A percentile compares a stretch with the other conserved stretches of the same genome.
phyloP scores from a whole-genome alignment of 2,329 filamentous ascomycete species.

The Arachnomyces sp. region DNA sequence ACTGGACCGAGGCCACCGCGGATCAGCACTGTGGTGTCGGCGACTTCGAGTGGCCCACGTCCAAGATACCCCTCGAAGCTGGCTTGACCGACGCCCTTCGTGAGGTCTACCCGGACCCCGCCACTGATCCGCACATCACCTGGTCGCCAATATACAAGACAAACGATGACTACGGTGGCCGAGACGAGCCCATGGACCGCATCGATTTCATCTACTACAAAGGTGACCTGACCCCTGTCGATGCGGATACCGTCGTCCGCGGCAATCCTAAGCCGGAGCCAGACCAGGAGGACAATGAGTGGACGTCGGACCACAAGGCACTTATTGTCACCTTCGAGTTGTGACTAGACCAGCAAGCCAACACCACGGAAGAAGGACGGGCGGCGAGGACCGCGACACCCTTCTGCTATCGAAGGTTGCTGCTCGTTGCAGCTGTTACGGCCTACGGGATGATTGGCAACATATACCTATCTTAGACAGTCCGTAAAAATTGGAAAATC shows the following conservation, averaged over 20 bases:
- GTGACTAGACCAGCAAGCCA: too few relatives aligned
- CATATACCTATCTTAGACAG: too few relatives aligned
- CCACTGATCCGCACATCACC: constrained; percentile 26
- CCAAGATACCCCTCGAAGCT: constrained; percentile 24
- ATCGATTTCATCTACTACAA: constrained; percentile 40
- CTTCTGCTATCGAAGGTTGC: too few relatives aligned
- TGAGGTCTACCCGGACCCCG: constrained; percentile 30
- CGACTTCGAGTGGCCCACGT: constrained; percentile 34
- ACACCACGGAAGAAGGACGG: too few relatives aligned
- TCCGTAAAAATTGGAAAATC: too few relatives aligned
- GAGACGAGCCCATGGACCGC: constrained; percentile 33
- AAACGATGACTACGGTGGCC: constrained; percentile 20
- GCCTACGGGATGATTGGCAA: too few relatives aligned
- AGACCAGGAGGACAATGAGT: constrained; percentile 33
- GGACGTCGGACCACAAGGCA: constrained; percentile 35
- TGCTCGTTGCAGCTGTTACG: too few relatives aligned
- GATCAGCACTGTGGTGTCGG: constrained; percentile 32
- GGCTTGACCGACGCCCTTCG: constrained; percentile 38
- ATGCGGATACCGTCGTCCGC: constrained; percentile 25
- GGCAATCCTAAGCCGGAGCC: constrained; percentile 30
- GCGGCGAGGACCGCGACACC: too few relatives aligned
- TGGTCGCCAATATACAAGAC: constrained; percentile 36
- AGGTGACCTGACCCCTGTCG: constrained; percentile 24
- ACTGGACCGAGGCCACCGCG: constrained; percentile 30
- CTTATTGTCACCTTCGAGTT: constrained; percentile 1